Conservation (phyloP, 208 protist species). For the Acanthamoeba castellanii region DNA sequence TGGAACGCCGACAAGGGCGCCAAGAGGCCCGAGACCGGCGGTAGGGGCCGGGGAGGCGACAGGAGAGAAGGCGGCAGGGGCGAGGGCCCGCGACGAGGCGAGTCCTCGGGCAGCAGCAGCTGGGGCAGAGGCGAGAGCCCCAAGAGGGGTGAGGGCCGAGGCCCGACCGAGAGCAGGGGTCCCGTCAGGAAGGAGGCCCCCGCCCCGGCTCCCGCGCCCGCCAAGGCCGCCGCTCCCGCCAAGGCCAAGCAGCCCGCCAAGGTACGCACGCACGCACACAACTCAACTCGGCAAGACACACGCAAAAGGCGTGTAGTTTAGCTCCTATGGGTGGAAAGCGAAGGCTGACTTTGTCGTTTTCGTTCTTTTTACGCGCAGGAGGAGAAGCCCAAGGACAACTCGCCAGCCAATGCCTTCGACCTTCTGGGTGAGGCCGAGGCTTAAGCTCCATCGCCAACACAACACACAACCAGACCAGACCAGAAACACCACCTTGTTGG, state of each 20-base stretch:
- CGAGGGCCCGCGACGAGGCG: neutral
- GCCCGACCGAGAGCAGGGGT: neutral
- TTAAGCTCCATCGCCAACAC: neutral
- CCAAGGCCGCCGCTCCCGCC: slow-evolving; percentile 35
- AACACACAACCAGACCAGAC: too few relatives aligned
- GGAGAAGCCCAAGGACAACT: slow-evolving; percentile 23
- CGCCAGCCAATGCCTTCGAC: slow-evolving; percentile 51
- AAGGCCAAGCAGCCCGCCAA: slow-evolving; percentile 9
- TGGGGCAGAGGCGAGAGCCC: slow-evolving; percentile 30
- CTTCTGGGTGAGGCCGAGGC: slow-evolving; percentile 58
- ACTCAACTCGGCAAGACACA: too few relatives aligned
- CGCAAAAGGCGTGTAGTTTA: neutral
- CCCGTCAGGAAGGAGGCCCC: slow-evolving; percentile 22
- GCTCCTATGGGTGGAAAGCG: too few relatives aligned
- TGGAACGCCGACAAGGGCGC: slow-evolving; percentile 23
- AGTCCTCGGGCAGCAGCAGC: neutral
- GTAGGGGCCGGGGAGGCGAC: neutral
- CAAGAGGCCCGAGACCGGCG: neutral
- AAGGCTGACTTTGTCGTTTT: neutral
- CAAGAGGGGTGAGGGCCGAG: slow-evolving; percentile 27
- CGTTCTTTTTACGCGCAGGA: neutral
- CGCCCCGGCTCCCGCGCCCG: neutral
- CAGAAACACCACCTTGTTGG: too few relatives aligned
- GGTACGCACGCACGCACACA: neutral
- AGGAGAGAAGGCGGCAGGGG: neutral